Conservation (phyloP, 331 rosid species). For the Saraca asoca region DNA sequence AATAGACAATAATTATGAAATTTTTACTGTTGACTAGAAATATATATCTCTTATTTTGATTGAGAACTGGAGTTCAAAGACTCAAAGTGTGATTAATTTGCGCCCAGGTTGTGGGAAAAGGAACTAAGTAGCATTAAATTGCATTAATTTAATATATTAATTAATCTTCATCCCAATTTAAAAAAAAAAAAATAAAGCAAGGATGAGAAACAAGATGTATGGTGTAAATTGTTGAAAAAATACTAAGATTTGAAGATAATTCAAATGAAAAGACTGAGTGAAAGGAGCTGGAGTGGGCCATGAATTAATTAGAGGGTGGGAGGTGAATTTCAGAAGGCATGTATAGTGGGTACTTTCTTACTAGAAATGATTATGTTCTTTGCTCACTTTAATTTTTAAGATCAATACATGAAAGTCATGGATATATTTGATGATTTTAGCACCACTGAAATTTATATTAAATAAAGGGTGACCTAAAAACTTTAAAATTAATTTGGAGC, state of each 20-base stretch:
- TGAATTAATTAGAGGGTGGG: constrained; percentile 31
- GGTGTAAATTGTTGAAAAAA: neutral
- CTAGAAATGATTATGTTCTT: constrained; percentile 57
- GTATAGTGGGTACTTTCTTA: constrained; percentile 49
- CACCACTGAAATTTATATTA: constrained; percentile 24
- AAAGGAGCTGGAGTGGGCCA: constrained; percentile 48
- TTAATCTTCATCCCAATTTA: no score
- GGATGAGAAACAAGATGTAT: no score
- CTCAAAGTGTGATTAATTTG: no score
- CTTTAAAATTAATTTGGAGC: constrained; percentile 12
- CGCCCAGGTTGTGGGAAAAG: no score
- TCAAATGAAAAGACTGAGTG: constrained; percentile 29
- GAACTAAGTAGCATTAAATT: no score
- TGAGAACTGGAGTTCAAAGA: no score
- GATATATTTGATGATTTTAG: constrained; percentile 34
- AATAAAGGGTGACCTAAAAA: constrained; percentile 22
- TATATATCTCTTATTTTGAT: no score
- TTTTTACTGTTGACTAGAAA: no score
- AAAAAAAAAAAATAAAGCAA: no score
- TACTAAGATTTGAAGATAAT: neutral
- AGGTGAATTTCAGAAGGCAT: constrained; percentile 50
- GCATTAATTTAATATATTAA: no score
- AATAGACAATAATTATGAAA: no score
- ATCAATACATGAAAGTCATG: constrained; percentile 44
- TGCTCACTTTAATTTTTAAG: constrained; percentile 39